Base-by-base conservation (phyloP, 2,329 filamentous ascomycete species). In the Elsinoe batatas region DNA sequence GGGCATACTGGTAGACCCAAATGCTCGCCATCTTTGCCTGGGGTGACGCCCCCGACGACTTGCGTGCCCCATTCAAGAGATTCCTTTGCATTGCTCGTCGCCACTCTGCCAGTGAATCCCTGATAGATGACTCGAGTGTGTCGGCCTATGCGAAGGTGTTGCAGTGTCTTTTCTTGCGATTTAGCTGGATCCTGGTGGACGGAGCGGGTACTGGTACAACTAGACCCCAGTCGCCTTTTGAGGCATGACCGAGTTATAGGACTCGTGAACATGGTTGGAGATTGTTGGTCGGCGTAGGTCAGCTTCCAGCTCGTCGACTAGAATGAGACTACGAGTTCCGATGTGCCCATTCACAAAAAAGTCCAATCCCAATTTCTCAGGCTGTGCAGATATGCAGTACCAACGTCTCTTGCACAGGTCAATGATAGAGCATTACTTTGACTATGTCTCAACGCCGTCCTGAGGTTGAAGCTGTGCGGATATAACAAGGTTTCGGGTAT, bases 21-120 rank as follows among this genome's bases (percentile, higher is more conserved):
- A 71, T 91, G 87, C 64, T 87, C 81, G 47, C 82, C 82, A 57
- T 81, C 78, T 49, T 83, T 80, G 3, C 82, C 82, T 0, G 87
- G 87, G 54, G 81, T 88, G 15, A 90, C 85, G 22, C 87, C 87
- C 30, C 87, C 87, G 0, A 91, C 85, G 58, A 91, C 83, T 36
- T 88, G 85, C 37, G 87, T 91, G 11, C 87, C 87, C 79, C 85
- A 91, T 68, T 76, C 81, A 57, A 91, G 72, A 11, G 85, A 88
- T 67, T 90, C 85, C 68, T 81, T 79, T 32, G 86, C 87, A 69
- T 91, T 90, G 61, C 80, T 79, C 1, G 87, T 91, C 10, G 87
- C 85, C 70, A 82, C 74, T 60, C 74, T 74, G 70, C 83, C 83
- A 15, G 84, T 87, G 67, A 87, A 87, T 1, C 83, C 84, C 64